A percentile compares a stretch with the other conserved stretches of the same genome.
Evolutionary conservation across 371 early-diverging fungal genomes (phyloP).

Genomic region (Apophysomyces ossiformis): DNA sequence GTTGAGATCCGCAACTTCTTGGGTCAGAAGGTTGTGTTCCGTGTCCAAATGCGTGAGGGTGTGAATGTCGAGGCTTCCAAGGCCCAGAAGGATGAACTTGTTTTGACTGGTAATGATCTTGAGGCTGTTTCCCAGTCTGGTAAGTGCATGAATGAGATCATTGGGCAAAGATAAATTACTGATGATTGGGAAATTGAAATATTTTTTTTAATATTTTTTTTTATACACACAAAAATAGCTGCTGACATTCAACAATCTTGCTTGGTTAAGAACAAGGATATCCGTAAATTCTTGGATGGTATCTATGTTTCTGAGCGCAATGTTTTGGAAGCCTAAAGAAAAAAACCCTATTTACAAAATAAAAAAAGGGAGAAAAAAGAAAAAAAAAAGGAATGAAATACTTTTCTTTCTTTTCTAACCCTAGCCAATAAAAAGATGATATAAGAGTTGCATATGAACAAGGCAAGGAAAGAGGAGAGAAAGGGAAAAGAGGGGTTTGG

Average conservation of each 20-base stretch:
- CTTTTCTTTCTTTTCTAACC: too few relatives aligned
- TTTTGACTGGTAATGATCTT: constrained; percentile 95
- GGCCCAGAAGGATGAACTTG: constrained; percentile 96
- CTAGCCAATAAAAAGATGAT: too few relatives aligned
- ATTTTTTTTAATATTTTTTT: constrained; percentile 2
- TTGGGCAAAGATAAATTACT: constrained; percentile 1
- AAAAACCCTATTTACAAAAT: background rate
- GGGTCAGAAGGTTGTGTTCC: constrained; percentile 97
- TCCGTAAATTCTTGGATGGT: constrained; percentile 99
- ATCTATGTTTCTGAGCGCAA: constrained; percentile 95
- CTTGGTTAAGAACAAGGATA: constrained; percentile 91
- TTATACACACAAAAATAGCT: constrained; percentile 42
- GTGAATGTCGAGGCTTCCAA: constrained; percentile 86
- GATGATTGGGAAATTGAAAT: too few relatives aligned
- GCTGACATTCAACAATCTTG: constrained; percentile 82
- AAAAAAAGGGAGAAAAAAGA: background rate
- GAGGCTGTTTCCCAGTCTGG: constrained; percentile 98
- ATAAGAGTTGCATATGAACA: too few relatives aligned
- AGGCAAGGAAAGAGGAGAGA: too few relatives aligned
- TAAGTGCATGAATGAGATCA: constrained; percentile 22
- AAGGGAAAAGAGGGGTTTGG: too few relatives aligned
- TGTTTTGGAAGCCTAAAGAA: constrained; percentile 33
- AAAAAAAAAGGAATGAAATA: background rate
- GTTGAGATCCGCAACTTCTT: constrained; percentile 99
- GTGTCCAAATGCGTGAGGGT: constrained; percentile 92